Evolutionary conservation across 257 asterid species (phyloP).

Genomic region (Linaria vulgaris): DNA sequence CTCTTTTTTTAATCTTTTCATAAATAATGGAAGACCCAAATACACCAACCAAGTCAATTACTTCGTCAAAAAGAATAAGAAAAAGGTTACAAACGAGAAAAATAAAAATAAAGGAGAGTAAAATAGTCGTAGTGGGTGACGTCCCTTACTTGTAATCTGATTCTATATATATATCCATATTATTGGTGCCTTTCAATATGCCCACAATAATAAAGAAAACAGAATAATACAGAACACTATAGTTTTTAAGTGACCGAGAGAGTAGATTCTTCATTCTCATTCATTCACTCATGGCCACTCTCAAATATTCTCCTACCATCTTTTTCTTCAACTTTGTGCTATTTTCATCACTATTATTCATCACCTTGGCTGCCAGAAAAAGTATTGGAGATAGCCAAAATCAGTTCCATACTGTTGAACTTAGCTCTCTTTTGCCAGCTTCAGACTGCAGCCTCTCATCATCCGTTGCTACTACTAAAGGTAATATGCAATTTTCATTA

Average conservation of each 20-base stretch:
- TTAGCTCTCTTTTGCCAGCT: slow-evolving; percentile 45
- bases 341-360: slow-evolving; percentile 12
- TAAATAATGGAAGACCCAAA: no score
- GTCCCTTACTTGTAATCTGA: slow-evolving; percentile 1
- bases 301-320: slow-evolving; percentile 6
- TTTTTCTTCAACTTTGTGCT: slow-evolving; percentile 10
- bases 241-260: no score
- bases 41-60: no score
- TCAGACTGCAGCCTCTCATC: slow-evolving; percentile 37
- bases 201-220: no score
- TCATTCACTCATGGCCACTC: slow-evolving; percentile 15
- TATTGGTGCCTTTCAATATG: no score
- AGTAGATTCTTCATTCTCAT: no score
- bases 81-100: no score
- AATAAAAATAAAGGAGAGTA: no score
- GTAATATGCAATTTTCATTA: background rate
- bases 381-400: slow-evolving; percentile 12
- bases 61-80: no score
- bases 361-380: no score
- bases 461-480: slow-evolving; percentile 31
- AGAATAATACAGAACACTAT: no score
- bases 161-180: background rate
- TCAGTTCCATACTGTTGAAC: slow-evolving; percentile 33
- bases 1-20: no score
- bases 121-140: slow-evolving; percentile 18